Conservation (phyloP, 805 yeast genomes). For the Komagataella phaffii region DNA sequence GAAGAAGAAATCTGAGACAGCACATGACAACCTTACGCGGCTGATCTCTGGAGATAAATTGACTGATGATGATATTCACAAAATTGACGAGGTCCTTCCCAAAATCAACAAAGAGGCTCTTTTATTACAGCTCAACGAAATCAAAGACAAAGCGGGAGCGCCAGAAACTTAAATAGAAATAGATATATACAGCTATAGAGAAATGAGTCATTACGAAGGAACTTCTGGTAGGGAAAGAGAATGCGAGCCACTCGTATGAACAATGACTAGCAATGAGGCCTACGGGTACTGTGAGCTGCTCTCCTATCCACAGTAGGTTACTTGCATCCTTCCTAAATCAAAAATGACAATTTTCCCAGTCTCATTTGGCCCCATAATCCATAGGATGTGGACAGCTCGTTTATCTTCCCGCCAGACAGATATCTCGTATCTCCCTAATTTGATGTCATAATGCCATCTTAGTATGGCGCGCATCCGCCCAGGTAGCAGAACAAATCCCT, state of each 20-base stretch:
- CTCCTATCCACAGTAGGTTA: too few relatives aligned
- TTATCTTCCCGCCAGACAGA: too few relatives aligned
- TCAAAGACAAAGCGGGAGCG: conserved; percentile 7
- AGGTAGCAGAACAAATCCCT: not conserved
- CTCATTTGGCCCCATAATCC: too few relatives aligned
- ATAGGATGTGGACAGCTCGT: too few relatives aligned
- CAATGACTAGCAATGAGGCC: too few relatives aligned
- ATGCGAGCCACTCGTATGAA: too few relatives aligned
- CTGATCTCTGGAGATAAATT: conserved; percentile 2
- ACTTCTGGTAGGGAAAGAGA: not conserved
- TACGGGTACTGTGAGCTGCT: too few relatives aligned
- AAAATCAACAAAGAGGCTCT: conserved; percentile 10
- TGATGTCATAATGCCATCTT: too few relatives aligned
- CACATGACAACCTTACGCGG: not conserved
- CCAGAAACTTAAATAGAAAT: not conserved
- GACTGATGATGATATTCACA: conserved; percentile 5
- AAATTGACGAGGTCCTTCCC: conserved; percentile 10
- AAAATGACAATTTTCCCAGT: too few relatives aligned
- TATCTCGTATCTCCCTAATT: too few relatives aligned
- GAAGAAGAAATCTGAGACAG: not conserved
- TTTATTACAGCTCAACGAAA: conserved; percentile 13
- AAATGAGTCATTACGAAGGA: not conserved
- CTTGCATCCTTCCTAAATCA: too few relatives aligned
- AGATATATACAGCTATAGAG: not conserved
- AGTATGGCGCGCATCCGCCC: not conserved